phyloP scores from a whole-genome alignment of 2,329 filamentous ascomycete genomes.

The Nemania sp. region DNA sequence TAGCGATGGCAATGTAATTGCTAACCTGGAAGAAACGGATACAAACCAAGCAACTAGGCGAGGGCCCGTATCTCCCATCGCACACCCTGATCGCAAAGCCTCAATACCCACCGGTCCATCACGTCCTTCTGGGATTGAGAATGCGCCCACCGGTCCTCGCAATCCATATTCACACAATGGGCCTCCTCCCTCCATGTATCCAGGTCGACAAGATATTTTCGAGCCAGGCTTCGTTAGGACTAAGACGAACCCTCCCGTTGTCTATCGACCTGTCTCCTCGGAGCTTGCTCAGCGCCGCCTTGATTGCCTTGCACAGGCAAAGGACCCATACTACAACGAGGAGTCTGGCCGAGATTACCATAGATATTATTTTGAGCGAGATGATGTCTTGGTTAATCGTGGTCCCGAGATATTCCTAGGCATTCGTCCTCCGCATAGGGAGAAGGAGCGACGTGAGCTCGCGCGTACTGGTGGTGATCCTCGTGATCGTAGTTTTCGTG shows the following conservation, averaged over 20 bases:
- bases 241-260: conserved; percentile 56
- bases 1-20: conserved; percentile 65
- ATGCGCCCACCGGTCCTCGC: conserved; percentile 56
- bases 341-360: conserved; percentile 67
- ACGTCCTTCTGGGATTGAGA: conserved; percentile 49
- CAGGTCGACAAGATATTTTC: conserved; percentile 41
- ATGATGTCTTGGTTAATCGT: conserved; percentile 75
- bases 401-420: conserved; percentile 77
- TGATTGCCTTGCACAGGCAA: conserved; percentile 64
- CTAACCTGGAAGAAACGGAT: conserved; percentile 65
- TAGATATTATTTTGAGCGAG: conserved; percentile 79
- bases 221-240: conserved; percentile 52
- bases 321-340: conserved; percentile 57
- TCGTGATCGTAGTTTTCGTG: conserved; percentile 32
- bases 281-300: conserved; percentile 74
- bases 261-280: conserved; percentile 70
- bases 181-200: conserved; percentile 36
- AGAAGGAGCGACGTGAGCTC: conserved; percentile 57
- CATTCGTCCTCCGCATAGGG: conserved; percentile 69
- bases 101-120: conserved; percentile 51
- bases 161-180: conserved; percentile 52
- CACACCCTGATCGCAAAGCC: conserved; percentile 42
- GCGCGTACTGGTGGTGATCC: conserved; percentile 46
- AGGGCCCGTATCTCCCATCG: conserved; percentile 41
- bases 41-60: conserved; percentile 43